These are phyloP conservation scores for Alnus glutinosa DNA, from an alignment of 306 rosid species.

Conservation along the genomic window DNA sequence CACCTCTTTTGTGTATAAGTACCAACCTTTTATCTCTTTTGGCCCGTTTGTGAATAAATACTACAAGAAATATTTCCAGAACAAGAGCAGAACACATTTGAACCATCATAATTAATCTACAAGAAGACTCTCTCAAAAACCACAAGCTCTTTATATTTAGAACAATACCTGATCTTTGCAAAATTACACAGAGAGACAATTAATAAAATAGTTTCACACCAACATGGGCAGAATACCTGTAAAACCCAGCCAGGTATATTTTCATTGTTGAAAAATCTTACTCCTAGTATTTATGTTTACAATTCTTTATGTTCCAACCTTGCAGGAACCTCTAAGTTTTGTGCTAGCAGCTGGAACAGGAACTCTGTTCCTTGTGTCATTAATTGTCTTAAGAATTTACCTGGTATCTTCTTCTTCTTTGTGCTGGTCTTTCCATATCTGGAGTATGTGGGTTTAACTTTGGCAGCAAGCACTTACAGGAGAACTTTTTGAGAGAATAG, in stretches of 20 bases:
- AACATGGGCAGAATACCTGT: conserved; percentile 9
- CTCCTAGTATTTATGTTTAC: conserved; percentile 12
- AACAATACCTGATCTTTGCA: not conserved
- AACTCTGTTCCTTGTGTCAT: conserved; percentile 86
- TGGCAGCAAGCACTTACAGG: not conserved
- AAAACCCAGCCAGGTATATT: not conserved
- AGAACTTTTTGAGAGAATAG: not conserved
- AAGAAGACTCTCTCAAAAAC: not conserved
- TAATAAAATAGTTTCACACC: conserved; percentile 1
- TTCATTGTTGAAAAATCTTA: conserved; percentile 14
- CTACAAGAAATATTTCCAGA: not conserved
- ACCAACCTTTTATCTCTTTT: not conserved
- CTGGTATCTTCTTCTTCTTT: conserved; percentile 54
- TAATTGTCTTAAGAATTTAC: conserved; percentile 82
- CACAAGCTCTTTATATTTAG: not conserved
- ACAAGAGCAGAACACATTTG: not conserved
- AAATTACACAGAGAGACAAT: not conserved
- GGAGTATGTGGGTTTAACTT: conserved; percentile 17
- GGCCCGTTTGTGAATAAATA: not conserved
- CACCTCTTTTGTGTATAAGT: not conserved
- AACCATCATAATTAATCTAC: not conserved
- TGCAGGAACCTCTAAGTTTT: conserved; percentile 93
- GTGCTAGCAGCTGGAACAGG: conserved; percentile 96
- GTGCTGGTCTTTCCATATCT: conserved; percentile 9
- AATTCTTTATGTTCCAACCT: conserved; percentile 17